Evolutionary conservation across 2,329 filamentous ascomycete species (phyloP), one percentile per base, ranked within the genome.

Genomic region (Cladosporium sp.): DNA sequence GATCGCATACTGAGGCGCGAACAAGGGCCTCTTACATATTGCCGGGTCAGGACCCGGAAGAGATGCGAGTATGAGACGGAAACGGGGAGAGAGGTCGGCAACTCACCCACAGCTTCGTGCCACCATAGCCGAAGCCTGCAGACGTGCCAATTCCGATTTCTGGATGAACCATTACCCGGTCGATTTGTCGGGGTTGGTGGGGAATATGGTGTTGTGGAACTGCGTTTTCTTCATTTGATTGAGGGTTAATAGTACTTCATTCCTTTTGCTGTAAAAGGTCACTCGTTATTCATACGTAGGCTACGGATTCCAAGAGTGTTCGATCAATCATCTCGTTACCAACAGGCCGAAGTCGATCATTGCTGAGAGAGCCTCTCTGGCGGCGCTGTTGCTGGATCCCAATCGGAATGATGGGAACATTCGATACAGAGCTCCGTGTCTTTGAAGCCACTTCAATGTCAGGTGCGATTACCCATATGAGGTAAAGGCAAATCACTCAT

Each of bases 21-120:
- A 59, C 36, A 32, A 46, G 39, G 36, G 23, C 34, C 21, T 58
- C 32, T 58, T 58, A 34, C 21, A 21, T 34, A 39, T 34, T 23
- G 28, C 54, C 28, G 54, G 34, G 32, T 21, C 16, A 36, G 54
- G 18, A n/a, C 54, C 54, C 54, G 54, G 54, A 36, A 58, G 54
- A 53, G 49, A 30, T 53, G 26, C 54, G 32, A 23, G 39, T 7
- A 58, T 58, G n/a, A 34, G 32, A 39, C 32, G 54, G 32, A 21
- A 21, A 23, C 34, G 49, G 23, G 25, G 49, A 53, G 39, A n/a
- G 18, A 46, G 36, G 39, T 46, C 39, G 39, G 39, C 39, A 46
- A 46, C 39, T 46, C n/a, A 46, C 39, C 39, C 39, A 46, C 39
- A 46, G 39, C 39, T 46, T 46, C 39, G 39, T 46, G 39, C 39